Percentiles rank a stretch among this genome's conserved stretches.
These are phyloP conservation scores for Paramecium pentaurelia DNA, from an alignment of 73 alveolate genomes.

Conservation along the genomic window DNA sequence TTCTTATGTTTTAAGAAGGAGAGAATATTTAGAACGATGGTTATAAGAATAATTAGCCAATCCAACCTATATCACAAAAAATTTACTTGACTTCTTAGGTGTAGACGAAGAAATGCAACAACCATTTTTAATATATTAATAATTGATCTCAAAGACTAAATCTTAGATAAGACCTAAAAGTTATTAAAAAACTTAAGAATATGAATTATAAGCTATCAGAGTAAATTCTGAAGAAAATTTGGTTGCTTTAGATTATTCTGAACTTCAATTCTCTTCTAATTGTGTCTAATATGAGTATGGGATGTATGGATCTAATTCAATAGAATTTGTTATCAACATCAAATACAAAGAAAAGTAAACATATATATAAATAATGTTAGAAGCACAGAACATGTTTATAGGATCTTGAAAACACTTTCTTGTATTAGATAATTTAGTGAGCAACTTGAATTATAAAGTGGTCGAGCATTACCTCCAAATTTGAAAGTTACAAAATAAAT, in stretches of 20 bases:
- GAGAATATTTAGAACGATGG: constrained; percentile 13
- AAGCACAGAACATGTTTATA: not conserved
- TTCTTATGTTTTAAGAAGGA: constrained; percentile 27
- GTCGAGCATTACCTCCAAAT: not conserved
- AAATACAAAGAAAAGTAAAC: not conserved
- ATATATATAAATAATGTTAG: not conserved
- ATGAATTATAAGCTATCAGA: not conserved
- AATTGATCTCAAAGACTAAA: not conserved
- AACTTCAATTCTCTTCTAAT: not conserved
- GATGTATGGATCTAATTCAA: constrained; percentile 6
- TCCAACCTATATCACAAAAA: not conserved
- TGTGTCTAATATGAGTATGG: constrained; percentile 13
- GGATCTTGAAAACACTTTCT: constrained; percentile 13
- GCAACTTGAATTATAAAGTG: not conserved
- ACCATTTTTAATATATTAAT: constrained; percentile 20
- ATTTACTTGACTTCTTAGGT: not conserved
- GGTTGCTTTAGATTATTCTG: not conserved
- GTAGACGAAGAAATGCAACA: not conserved
- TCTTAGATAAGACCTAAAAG: not conserved
- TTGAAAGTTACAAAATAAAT: not conserved
- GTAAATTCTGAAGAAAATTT: constrained; percentile 14
- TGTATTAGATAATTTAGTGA: not conserved
- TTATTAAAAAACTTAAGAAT: not conserved
- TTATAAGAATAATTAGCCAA: not conserved
- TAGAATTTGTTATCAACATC: not conserved